Evolutionary conservation across 1,139 yeast genomes (phyloP).

Genomic region (Debaryomycetaceae sp.): DNA sequence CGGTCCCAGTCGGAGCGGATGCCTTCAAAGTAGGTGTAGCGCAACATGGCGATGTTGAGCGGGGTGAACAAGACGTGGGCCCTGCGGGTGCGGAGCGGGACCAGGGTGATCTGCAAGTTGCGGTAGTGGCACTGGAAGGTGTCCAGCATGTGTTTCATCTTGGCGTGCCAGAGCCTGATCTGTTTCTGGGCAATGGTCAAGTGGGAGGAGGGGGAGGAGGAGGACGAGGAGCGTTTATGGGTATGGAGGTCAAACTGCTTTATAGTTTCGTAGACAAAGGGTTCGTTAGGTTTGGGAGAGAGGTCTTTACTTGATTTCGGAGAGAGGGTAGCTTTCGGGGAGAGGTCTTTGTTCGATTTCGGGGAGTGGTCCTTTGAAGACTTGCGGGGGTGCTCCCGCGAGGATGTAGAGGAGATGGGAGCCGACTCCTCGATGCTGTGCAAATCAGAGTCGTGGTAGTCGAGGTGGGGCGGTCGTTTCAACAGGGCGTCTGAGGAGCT

Average conservation of each 20-base stretch:
- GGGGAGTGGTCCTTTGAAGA: neutral
- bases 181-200: neutral
- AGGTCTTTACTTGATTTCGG: neutral
- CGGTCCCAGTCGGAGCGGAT: constrained; percentile 6
- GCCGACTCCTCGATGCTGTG: neutral
- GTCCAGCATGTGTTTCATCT: neutral
- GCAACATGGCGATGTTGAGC: constrained; percentile 12
- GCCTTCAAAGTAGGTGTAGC: constrained; percentile 18
- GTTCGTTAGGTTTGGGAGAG: neutral
- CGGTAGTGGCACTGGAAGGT: neutral
- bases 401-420: neutral
- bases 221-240: neutral
- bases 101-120: neutral
- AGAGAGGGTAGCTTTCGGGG: neutral
- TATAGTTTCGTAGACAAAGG: neutral
- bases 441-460: neutral
- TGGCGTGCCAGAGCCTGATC: neutral
- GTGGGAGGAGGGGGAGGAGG: neutral
- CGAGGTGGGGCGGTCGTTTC: neutral
- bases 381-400: neutral
- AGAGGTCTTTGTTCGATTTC: neutral
- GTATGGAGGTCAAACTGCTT: neutral
- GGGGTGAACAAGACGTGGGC: constrained; percentile 9
- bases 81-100: constrained; percentile 1
- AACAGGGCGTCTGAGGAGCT: neutral